Conservation (phyloP, 768 basidiomycete species). For the Naganishia onofrii region DNA sequence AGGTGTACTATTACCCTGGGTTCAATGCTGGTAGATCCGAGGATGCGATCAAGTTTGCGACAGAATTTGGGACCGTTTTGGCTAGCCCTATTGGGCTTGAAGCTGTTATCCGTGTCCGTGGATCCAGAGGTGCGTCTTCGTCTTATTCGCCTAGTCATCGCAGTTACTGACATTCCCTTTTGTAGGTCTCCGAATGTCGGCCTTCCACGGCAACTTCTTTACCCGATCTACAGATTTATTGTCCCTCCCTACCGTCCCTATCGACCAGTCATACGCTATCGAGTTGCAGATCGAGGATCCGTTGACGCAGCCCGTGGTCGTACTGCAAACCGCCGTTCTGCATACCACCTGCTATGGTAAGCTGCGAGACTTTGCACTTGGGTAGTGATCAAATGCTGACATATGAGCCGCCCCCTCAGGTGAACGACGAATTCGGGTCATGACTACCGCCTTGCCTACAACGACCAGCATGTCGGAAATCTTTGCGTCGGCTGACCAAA, state of each 20-base stretch:
- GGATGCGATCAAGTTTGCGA: constrained; percentile 96
- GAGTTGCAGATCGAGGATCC: constrained; percentile 95
- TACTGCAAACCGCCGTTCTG: constrained; percentile 88
- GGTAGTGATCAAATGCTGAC: not conserved
- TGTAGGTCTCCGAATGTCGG: constrained; percentile 84
- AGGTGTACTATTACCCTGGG: constrained; percentile 96
- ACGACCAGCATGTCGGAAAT: constrained; percentile 83
- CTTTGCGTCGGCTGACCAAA: constrained; percentile 84
- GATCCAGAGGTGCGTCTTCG: constrained; percentile 72
- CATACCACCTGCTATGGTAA: constrained; percentile 86
- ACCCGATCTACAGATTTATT: constrained; percentile 94
- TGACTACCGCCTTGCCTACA: constrained; percentile 81
- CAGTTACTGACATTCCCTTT: not conserved
- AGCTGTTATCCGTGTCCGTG: constrained; percentile 95
- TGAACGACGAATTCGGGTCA: constrained; percentile 86
- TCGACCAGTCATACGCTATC: constrained; percentile 92
- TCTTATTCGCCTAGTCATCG: not conserved
- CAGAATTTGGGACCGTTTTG: constrained; percentile 89
- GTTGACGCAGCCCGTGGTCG: constrained; percentile 82
- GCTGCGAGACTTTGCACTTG: constrained; percentile 33
- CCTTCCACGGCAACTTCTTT: constrained; percentile 99
- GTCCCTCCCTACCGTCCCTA: constrained; percentile 93
- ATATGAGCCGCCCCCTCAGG: not conserved
- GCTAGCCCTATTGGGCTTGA: constrained; percentile 94
- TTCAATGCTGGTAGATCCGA: constrained; percentile 93